A percentile compares a stretch with the other conserved stretches of the same genome.
Conservation (phyloP, 2,329 filamentous ascomycete genomes). For the Fusarium hostae region DNA sequence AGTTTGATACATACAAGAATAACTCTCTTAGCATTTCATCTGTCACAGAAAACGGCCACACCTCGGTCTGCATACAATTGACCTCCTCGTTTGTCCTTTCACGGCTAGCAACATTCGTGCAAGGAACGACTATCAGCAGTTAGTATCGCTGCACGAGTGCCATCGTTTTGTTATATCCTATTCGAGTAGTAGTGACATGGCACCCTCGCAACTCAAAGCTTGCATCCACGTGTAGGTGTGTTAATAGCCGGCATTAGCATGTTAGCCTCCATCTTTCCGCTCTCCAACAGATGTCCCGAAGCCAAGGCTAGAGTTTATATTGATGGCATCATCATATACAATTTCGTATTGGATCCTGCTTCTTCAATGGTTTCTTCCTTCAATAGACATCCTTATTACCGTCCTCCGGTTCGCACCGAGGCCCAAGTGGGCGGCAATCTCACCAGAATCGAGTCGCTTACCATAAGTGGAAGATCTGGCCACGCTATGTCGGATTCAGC, state of each 20-base stretch:
- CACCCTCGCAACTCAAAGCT: not conserved
- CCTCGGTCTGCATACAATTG: not conserved
- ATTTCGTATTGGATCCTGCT: not conserved
- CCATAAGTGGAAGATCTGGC: constrained; percentile 15
- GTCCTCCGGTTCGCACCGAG: constrained; percentile 30
- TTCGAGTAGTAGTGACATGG: constrained; percentile 8
- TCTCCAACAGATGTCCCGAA: constrained; percentile 15
- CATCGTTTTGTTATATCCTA: constrained; percentile 3
- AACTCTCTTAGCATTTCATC: not conserved
- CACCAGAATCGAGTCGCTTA: constrained; percentile 10
- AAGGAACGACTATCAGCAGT: constrained; percentile 1
- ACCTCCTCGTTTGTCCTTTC: not conserved
- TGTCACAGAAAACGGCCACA: constrained; percentile 3
- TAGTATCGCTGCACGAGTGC: not conserved
- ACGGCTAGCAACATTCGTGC: not conserved
- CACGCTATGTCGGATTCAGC: not conserved
- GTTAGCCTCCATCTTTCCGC: constrained; percentile 39
- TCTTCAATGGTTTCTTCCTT: not conserved
- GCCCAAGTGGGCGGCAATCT: constrained; percentile 27
- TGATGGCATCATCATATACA: not conserved
- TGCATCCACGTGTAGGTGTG: constrained; percentile 23
- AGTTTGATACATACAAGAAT: not conserved
- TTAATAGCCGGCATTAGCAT: constrained; percentile 32
- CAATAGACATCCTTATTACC: not conserved
- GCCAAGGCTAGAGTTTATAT: constrained; percentile 8